Evolutionary conservation across 2,329 filamentous ascomycete genomes (phyloP), one percentile per base, ranked within the genome.

Genomic region (Pezicula neosporulosa): DNA sequence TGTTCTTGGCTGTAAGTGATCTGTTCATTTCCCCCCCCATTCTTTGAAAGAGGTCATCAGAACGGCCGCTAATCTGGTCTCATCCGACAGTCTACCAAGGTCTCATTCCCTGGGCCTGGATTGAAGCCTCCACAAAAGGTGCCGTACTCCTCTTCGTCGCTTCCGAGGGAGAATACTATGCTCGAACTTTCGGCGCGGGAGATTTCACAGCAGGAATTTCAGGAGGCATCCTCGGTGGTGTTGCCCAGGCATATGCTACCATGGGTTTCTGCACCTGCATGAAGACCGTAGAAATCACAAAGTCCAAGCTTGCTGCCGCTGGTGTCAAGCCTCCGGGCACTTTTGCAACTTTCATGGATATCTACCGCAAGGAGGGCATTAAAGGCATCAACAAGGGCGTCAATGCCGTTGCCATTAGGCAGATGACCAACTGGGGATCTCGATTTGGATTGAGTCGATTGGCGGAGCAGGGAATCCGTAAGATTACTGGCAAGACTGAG

Each of bases 211-310:
- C 86, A 62, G 94, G 94, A 69, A 97, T 99, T 75, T 70, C 80
- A 30, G 94, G 94, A 66, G 94, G 94, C 73, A 90, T 99, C 79
- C 81, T 85, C 19, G 94, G 94, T 70, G 94, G 94, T 81, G 85
- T 99, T 53, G 94, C 93, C 44, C 94, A 99, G 77, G 94, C 94
- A 54, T 99, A 99, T 72, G 94, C 94, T 60, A 99, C 94, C 71
- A 99, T 99, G 93, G 94, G 94, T 63, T 99, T 99, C 85, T 99
- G 94, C 77, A 99, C 94, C 56, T 99, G 94, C 83, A 99, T 99
- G 94, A 99, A 99, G 86, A 99, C 94, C 58, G 94, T 97, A 61
- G 94, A 99, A 75, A 99, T 99, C 75, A 99, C 94, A 68, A 95
- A 97, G 77, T 88, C 94, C 81, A 97, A 97, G 83, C 79, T 94